Evolutionary conservation across 495 filamentous ascomycete species (phyloP).

Genomic region (Xylaria cubensis): DNA sequence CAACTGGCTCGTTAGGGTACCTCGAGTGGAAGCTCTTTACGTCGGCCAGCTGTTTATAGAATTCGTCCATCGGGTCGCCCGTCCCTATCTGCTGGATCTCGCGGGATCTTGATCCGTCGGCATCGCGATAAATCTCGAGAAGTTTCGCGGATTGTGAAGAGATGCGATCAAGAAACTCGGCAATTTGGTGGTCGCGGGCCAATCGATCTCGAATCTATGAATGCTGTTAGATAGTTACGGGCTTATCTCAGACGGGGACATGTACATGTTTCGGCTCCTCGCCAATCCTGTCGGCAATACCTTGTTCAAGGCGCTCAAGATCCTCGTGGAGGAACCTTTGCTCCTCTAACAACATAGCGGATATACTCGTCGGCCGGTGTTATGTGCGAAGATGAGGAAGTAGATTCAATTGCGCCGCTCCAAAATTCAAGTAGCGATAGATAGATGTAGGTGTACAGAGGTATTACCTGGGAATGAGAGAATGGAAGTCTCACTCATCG

Average conservation of each 20-base stretch:
- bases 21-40: slow-evolving; percentile 87
- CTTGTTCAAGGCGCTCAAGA: slow-evolving; percentile 91
- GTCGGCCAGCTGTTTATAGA: slow-evolving; percentile 80
- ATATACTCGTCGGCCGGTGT: neutral
- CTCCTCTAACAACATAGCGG: slow-evolving; percentile 84
- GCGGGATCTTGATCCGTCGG: slow-evolving; percentile 68
- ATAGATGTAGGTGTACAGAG: neutral
- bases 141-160: slow-evolving; percentile 83
- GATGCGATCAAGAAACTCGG: slow-evolving; percentile 84
- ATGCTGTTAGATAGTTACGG: slow-evolving; percentile 10
- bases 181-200: slow-evolving; percentile 87
- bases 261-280: slow-evolving; percentile 88
- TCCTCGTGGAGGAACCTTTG: slow-evolving; percentile 94
- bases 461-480: neutral
- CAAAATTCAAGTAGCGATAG: neutral
- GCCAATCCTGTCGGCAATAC: slow-evolving; percentile 83
- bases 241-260: slow-evolving; percentile 28
- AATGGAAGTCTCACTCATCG: neutral
- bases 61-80: slow-evolving; percentile 89
- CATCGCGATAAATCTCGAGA: slow-evolving; percentile 84
- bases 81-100: slow-evolving; percentile 86
- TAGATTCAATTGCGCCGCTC: neutral
- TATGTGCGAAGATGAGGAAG: neutral
- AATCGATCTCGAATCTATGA: slow-evolving; percentile 81
- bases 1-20: slow-evolving; percentile 93